Evolutionary conservation across 176 grass and related monocot genomes (phyloP).

Genomic region (Cenchrus americanus): DNA sequence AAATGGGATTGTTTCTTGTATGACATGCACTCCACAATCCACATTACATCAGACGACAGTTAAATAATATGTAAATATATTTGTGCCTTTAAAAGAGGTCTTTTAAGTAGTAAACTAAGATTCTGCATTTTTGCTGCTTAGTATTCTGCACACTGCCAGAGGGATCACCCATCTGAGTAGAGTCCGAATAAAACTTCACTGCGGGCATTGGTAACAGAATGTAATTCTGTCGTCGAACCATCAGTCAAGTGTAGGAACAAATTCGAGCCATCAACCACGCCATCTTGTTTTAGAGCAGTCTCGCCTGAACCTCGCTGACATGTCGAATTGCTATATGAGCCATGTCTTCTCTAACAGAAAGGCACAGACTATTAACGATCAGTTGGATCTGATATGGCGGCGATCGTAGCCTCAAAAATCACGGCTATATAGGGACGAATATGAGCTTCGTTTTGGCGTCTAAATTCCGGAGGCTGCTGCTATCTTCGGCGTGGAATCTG

Average conservation of each 20-base stretch:
- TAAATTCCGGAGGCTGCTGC: background rate
- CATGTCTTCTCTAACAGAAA: slow-evolving; percentile 3
- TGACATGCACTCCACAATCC: too few relatives aligned
- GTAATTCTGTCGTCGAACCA: background rate
- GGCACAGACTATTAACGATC: background rate
- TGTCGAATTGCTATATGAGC: background rate
- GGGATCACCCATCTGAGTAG: too few relatives aligned
- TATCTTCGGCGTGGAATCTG: background rate
- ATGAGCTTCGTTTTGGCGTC: background rate
- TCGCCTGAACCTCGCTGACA: background rate
- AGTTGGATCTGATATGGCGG: background rate
- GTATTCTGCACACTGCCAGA: too few relatives aligned
- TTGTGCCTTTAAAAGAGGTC: too few relatives aligned
- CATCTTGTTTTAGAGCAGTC: background rate
- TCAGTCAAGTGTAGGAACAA: background rate
- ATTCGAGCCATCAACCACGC: slow-evolving; percentile 2
- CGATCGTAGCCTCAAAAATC: background rate
- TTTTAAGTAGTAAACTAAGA: too few relatives aligned
- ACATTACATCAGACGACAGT: too few relatives aligned
- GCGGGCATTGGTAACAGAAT: background rate
- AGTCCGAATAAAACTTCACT: background rate
- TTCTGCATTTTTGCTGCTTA: too few relatives aligned
- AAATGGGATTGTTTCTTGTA: too few relatives aligned
- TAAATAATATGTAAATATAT: too few relatives aligned
- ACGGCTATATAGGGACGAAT: background rate